phyloP scores from a whole-genome alignment of 805 yeast species.

The Schwanniomyces sp. region DNA sequence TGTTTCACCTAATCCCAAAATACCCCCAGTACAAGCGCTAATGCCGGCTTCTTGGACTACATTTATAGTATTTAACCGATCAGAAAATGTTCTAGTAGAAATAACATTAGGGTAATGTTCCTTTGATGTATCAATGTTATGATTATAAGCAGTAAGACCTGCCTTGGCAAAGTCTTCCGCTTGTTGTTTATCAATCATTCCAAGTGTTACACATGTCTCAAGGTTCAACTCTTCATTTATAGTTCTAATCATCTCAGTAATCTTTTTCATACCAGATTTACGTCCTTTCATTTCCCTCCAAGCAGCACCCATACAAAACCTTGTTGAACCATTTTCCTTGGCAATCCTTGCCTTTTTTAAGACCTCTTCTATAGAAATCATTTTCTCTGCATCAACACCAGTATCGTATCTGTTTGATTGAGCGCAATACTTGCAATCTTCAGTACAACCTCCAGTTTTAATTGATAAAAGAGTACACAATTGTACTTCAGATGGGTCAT shows the following conservation, averaged over 20 bases:
- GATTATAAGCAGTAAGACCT: slow-evolving; percentile 81
- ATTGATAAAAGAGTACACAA: slow-evolving; percentile 73
- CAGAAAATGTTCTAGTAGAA: slow-evolving; percentile 69
- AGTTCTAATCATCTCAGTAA: slow-evolving; percentile 61
- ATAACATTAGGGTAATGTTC: slow-evolving; percentile 75
- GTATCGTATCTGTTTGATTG: slow-evolving; percentile 71
- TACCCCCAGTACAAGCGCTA: slow-evolving; percentile 77
- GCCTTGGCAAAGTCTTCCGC: slow-evolving; percentile 59
- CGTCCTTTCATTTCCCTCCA: slow-evolving; percentile 86
- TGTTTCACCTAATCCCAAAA: slow-evolving; percentile 76
- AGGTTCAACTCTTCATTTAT: slow-evolving; percentile 61
- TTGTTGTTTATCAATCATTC: slow-evolving; percentile 72
- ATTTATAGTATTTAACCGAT: slow-evolving; percentile 63
- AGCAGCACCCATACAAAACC: slow-evolving; percentile 86
- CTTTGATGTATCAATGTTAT: slow-evolving; percentile 76
- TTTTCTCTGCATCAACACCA: slow-evolving; percentile 67
- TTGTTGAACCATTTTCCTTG: slow-evolving; percentile 66
- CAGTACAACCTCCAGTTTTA: slow-evolving; percentile 80
- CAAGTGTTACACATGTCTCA: slow-evolving; percentile 80
- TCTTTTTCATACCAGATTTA: slow-evolving; percentile 61
- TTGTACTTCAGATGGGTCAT: slow-evolving; percentile 70
- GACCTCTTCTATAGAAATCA: slow-evolving; percentile 62
- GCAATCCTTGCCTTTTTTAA: slow-evolving; percentile 64
- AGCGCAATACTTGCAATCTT: slow-evolving; percentile 80
- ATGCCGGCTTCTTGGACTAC: slow-evolving; percentile 66